Base-by-base conservation (phyloP, 1,284 basidiomycete genomes). In the Pseudozyma thailandica region DNA sequence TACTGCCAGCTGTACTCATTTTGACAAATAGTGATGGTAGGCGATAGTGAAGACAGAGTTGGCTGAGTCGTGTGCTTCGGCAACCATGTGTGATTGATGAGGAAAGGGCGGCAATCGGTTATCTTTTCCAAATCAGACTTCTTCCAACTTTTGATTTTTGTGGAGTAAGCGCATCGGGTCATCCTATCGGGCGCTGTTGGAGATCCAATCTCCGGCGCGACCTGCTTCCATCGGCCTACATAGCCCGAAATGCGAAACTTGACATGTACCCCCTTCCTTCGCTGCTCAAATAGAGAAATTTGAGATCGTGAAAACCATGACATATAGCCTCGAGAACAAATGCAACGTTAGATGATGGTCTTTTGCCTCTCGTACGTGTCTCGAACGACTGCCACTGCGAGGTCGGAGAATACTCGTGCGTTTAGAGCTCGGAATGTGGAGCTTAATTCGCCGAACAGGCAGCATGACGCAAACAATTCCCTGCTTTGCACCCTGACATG, bases 1-100 rank as follows among this genome's bases (percentile, higher is more conserved):
- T n/a, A n/a, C 39, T 12, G 1, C 41, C 13, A 25, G 48, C 43
- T 4, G 57, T 53, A 27, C 63, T 65, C 62, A 65, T 65, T 15
- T 12, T 62, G 37, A 9, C 9, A 8, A 25, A 25, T 42, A 10
- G 16, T 26, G 23, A 39, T 18, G 21, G 23, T 18, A 15, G 16
- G n/a, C 33, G 43, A 27, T 13, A 27, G 15, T 2, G 18, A 5
- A 2, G 41, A n/a, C 12, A 23, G 15, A 38, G 30, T 12, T 8
- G 28, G 55, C 47, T 45, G 35, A 55, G 53, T 55, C 46, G 53
- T 54, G 52, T 54, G 51, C 26, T 30, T 33, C 33, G 33, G 33
- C 33, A 35, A 35, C 33, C 15, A 35, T 16, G 33, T 16, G n/a
- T 5, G 51, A 10, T 18, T 7, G 21, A 25, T 28, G 27, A 23